A percentile compares a stretch with the other conserved stretches of the same genome.
phyloP scores from a whole-genome alignment of 352 stramenopile species.

The Pythium biforme region DNA sequence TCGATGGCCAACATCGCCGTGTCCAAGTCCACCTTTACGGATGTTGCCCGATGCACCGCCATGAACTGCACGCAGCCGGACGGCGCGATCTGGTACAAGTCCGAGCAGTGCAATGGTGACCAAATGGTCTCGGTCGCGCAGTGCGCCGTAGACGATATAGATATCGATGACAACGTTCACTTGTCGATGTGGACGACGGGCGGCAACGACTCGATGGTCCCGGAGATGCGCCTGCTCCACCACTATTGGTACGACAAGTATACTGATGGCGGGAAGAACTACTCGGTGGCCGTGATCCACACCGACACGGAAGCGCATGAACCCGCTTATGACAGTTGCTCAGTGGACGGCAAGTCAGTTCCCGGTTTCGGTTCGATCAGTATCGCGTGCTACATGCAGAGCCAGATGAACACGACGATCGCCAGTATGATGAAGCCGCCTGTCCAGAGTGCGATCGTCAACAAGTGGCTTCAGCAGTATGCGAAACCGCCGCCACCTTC shows the following conservation, averaged over 20 bases:
- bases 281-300: conserved; percentile 10
- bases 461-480: conserved; percentile 14
- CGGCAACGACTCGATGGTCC: conserved; percentile 17
- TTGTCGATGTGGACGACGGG: conserved; percentile 27
- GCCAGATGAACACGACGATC: background rate
- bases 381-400: conserved; percentile 5
- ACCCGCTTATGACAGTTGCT: background rate
- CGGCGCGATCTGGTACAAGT: conserved; percentile 26
- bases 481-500: too few species aligned
- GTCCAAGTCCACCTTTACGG: conserved; percentile 14
- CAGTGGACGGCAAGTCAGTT: background rate
- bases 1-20: conserved; percentile 25
- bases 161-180: conserved; percentile 23
- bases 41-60: conserved; percentile 13
- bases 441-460: conserved; percentile 2
- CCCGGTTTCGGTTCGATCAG: conserved; percentile 5
- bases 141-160: conserved; percentile 31
- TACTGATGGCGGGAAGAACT: too few species aligned
- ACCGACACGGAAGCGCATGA: background rate
- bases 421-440: too few species aligned
- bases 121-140: conserved; percentile 19
- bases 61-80: conserved; percentile 27
- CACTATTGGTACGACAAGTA: conserved; percentile 19
- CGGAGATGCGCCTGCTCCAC: conserved; percentile 17
- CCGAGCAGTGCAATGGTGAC: conserved; percentile 19